Conservation (phyloP, 2,329 filamentous ascomycete genomes). For the Arachnomyces sp. region DNA sequence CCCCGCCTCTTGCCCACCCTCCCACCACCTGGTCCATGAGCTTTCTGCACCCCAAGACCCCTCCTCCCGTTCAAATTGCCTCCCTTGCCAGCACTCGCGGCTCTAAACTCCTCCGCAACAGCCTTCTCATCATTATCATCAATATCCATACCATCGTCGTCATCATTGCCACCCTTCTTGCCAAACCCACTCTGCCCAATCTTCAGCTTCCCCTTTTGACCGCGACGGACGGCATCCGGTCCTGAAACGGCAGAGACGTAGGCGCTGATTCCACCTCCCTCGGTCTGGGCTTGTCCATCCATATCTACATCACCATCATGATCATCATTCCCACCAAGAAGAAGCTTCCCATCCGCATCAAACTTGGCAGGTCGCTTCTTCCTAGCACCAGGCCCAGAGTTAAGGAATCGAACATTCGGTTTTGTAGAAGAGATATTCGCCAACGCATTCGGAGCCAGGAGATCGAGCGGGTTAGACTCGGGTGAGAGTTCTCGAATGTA, state of each 20-base stretch:
- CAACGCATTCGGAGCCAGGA: slow-evolving; percentile 79
- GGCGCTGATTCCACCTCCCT: slow-evolving; percentile 44
- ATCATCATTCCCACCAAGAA: slow-evolving; percentile 29
- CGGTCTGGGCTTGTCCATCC: slow-evolving; percentile 7
- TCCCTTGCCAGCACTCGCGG: slow-evolving; percentile 18
- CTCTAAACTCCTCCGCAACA: slow-evolving; percentile 7
- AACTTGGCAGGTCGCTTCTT: slow-evolving; percentile 35
- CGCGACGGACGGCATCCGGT: slow-evolving; percentile 49
- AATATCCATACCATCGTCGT: slow-evolving; percentile 36
- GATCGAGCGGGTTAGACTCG: slow-evolving; percentile 87
- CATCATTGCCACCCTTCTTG: slow-evolving; percentile 29
- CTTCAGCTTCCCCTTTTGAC: slow-evolving; percentile 53
- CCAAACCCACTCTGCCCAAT: slow-evolving; percentile 42
- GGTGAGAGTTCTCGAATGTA: slow-evolving; percentile 79
- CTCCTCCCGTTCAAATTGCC: slow-evolving; percentile 13
- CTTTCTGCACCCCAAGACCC: slow-evolving; percentile 22
- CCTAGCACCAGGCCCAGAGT: slow-evolving; percentile 28
- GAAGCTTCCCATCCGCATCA: slow-evolving; percentile 37
- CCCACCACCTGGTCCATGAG: slow-evolving; percentile 17
- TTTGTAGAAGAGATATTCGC: slow-evolving; percentile 91
- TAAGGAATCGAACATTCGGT: slow-evolving; percentile 46
- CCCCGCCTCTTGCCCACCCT: slow-evolving; percentile 17
- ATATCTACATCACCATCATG: slow-evolving; percentile 31
- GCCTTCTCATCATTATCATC: slow-evolving; percentile 42
- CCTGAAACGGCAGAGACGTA: slow-evolving; percentile 55